phyloP scores from a whole-genome alignment of 495 filamentous ascomycete genomes.

The Aspergillus ostianus region DNA sequence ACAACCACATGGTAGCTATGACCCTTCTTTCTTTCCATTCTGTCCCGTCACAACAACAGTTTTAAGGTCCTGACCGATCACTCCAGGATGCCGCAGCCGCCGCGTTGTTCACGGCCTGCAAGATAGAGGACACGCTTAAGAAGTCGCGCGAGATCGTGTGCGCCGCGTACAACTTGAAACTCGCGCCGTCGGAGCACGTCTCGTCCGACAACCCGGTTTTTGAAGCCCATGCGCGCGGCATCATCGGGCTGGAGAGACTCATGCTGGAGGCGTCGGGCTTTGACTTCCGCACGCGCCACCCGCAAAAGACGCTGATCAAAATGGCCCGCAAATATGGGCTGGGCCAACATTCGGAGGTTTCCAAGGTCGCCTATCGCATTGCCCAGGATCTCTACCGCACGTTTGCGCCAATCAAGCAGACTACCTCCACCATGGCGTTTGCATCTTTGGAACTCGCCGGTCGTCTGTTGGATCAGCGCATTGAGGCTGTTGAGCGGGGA shows the following conservation, averaged over 20 bases:
- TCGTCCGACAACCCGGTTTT: conserved; percentile 84
- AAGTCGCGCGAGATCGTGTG: conserved; percentile 92
- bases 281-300: conserved; percentile 89
- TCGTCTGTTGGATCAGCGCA: conserved; percentile 54
- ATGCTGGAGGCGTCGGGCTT: conserved; percentile 94
- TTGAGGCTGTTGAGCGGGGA: conserved; percentile 45
- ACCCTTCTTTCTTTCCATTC: background rate
- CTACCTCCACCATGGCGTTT: conserved; percentile 72
- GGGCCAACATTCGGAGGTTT: conserved; percentile 52
- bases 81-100: conserved; percentile 78
- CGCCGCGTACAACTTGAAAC: conserved; percentile 81
- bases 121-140: conserved; percentile 96
- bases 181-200: conserved; percentile 66
- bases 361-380: conserved; percentile 70
- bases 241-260: conserved; percentile 85
- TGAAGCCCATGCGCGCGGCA: conserved; percentile 67
- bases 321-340: conserved; percentile 55
- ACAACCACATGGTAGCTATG: conserved; percentile 51
- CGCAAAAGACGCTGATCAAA: conserved; percentile 80
- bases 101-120: conserved; percentile 87
- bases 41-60: background rate
- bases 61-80: conserved; percentile 18
- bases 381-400: conserved; percentile 89
- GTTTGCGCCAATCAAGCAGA: conserved; percentile 86
- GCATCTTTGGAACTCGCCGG: conserved; percentile 79